phyloP scores from a whole-genome alignment of 2,329 filamentous ascomycete species.

The Orbilia quercus region DNA sequence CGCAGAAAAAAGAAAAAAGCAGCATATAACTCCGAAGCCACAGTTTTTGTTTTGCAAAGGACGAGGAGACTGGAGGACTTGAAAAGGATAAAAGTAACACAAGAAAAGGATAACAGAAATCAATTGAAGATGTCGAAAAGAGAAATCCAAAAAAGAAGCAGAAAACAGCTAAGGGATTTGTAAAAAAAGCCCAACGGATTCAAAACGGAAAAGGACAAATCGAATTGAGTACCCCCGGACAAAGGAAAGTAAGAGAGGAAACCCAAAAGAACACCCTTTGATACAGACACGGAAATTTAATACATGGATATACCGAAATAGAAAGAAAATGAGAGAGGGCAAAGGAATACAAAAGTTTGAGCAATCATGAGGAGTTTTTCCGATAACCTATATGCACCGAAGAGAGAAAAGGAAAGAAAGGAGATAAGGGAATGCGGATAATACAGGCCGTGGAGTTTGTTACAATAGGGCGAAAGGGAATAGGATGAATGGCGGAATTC shows the following conservation, averaged over 20 bases:
- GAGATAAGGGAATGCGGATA: conserved; percentile 38
- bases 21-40: conserved; percentile 54
- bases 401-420: conserved; percentile 57
- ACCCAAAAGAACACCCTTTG: conserved; percentile 45
- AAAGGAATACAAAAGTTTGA: conserved; percentile 38
- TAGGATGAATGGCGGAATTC: conserved; percentile 17
- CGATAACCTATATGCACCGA: conserved; percentile 58
- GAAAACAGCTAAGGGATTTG: conserved; percentile 35
- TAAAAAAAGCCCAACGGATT: conserved; percentile 35
- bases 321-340: conserved; percentile 9
- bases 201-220: conserved; percentile 38
- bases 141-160: conserved; percentile 37
- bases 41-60: conserved; percentile 41
- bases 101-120: conserved; percentile 28
- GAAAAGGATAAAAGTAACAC: conserved; percentile 19
- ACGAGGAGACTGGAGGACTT: conserved; percentile 16
- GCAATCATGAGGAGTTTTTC: conserved; percentile 59
- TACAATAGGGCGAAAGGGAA: conserved; percentile 34
- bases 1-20: conserved; percentile 20
- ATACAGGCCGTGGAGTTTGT: conserved; percentile 48
- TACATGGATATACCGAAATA: conserved; percentile 51
- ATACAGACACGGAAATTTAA: conserved; percentile 50
- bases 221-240: conserved; percentile 42
- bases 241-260: conserved; percentile 49
- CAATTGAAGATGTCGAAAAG: conserved; percentile 30